These are phyloP conservation scores for Epichloe sp. DNA, from an alignment of 2,329 filamentous ascomycete genomes.

Conservation along the genomic window DNA sequence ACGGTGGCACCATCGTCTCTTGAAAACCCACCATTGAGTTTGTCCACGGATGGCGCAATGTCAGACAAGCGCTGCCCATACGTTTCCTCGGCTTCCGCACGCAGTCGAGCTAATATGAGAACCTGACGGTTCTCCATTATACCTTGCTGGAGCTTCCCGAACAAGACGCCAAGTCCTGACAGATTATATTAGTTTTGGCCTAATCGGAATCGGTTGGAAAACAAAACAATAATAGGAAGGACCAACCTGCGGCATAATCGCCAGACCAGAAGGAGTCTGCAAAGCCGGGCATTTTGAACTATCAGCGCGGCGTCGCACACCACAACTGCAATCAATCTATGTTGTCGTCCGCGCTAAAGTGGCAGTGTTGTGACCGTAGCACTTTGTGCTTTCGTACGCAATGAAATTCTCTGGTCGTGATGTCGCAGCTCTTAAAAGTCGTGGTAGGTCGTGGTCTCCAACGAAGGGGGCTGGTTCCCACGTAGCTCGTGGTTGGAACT, in stretches of 20 bases:
- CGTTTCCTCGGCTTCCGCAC: slow-evolving; percentile 85
- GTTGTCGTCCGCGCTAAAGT: neutral
- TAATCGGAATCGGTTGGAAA: neutral
- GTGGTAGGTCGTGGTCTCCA: neutral
- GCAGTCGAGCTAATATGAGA: slow-evolving; percentile 79
- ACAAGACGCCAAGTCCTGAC: slow-evolving; percentile 75
- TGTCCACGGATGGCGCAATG: slow-evolving; percentile 72
- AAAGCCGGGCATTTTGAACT: slow-evolving; percentile 65
- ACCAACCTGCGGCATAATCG: slow-evolving; percentile 85
- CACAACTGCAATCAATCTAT: neutral
- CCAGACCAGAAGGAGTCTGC: slow-evolving; percentile 95
- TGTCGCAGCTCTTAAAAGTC: too few species aligned
- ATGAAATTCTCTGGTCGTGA: too few species aligned
- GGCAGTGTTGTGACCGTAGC: neutral
- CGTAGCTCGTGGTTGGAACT: neutral
- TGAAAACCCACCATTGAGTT: slow-evolving; percentile 68
- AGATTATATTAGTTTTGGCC: slow-evolving; percentile 8
- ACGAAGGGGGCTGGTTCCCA: neutral
- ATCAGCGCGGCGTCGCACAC: slow-evolving; percentile 4
- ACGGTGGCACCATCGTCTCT: slow-evolving; percentile 93
- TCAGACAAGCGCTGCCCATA: slow-evolving; percentile 73
- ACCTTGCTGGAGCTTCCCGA: slow-evolving; percentile 92
- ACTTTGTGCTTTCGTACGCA: neutral
- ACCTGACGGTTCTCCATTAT: slow-evolving; percentile 92
- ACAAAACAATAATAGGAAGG: neutral